phyloP scores from a whole-genome alignment of 2,329 filamentous ascomycete species.

The Trematosphaeria pertusa region DNA sequence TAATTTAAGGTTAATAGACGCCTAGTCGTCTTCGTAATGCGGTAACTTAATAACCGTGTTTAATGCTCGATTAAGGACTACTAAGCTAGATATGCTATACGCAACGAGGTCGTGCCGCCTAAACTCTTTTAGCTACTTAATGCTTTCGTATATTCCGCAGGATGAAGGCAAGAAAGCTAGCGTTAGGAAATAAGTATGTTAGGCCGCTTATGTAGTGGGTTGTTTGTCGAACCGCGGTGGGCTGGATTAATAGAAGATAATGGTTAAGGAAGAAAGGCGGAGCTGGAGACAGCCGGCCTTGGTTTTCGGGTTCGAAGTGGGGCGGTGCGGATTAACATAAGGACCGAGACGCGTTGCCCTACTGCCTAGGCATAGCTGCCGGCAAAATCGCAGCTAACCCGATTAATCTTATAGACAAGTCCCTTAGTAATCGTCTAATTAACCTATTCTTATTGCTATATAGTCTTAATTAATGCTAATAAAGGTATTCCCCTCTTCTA shows the following conservation, averaged over 20 bases:
- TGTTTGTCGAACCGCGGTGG: neutral
- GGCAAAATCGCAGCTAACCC: no score
- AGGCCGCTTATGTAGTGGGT: neutral
- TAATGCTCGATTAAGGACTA: neutral
- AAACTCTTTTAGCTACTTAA: neutral
- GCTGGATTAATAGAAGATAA: neutral
- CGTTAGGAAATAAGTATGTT: neutral
- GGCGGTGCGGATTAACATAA: no score
- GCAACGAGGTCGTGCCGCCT: neutral
- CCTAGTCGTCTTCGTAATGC: neutral
- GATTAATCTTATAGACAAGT: no score
- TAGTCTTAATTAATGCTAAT: no score
- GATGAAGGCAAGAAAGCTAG: neutral
- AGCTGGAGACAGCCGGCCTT: no score
- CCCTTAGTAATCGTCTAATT: no score
- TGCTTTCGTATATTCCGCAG: neutral
- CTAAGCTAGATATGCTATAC: neutral
- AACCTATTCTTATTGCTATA: no score
- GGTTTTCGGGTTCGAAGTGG: no score
- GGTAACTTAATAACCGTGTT: neutral
- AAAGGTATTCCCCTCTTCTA: no score
- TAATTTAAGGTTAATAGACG: neutral
- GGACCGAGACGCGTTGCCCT: no score
- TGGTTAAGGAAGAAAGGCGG: no score
- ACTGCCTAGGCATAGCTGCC: no score